These are phyloP conservation scores for Verticillium nubilum DNA, from an alignment of 2,329 filamentous ascomycete genomes.

Conservation along the genomic window DNA sequence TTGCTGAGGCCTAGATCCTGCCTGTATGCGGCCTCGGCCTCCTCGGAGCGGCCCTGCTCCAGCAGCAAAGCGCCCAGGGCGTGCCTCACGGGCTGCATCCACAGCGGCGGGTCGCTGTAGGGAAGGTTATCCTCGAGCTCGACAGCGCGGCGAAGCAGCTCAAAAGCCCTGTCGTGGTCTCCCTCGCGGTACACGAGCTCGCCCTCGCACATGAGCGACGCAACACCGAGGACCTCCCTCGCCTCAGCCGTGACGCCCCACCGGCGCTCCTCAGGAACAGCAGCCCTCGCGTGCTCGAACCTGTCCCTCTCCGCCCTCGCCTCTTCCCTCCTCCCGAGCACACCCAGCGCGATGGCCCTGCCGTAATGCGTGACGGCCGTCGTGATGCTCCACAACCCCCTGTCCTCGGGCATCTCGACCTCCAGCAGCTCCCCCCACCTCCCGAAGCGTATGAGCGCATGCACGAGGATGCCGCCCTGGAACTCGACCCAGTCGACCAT, in stretches of 20 bases:
- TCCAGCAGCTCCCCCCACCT: conserved; percentile 61
- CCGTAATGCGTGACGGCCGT: conserved; percentile 65
- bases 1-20: conserved; percentile 51
- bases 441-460: conserved; percentile 69
- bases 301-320: too few species aligned
- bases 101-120: conserved; percentile 73
- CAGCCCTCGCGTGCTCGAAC: not conserved
- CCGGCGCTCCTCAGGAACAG: conserved; percentile 45
- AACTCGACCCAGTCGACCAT: conserved; percentile 78
- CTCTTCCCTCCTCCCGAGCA: conserved; percentile 29
- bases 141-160: conserved; percentile 51
- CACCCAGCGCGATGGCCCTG: conserved; percentile 61
- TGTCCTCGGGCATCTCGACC: conserved; percentile 51
- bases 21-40: conserved; percentile 52
- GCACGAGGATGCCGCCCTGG: conserved; percentile 61
- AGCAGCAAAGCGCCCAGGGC: conserved; percentile 65
- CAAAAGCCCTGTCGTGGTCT: conserved; percentile 54
- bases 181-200: conserved; percentile 54
- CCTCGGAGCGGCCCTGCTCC: conserved; percentile 55
- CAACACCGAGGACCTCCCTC: conserved; percentile 63
- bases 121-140: conserved; percentile 56
- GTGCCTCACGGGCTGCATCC: conserved; percentile 72
- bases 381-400: conserved; percentile 60
- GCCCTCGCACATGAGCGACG: conserved; percentile 34
- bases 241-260: conserved; percentile 58